These are phyloP conservation scores for Tulasnella sp. DNA, from an alignment of 768 basidiomycete genomes.

Conservation along the genomic window DNA sequence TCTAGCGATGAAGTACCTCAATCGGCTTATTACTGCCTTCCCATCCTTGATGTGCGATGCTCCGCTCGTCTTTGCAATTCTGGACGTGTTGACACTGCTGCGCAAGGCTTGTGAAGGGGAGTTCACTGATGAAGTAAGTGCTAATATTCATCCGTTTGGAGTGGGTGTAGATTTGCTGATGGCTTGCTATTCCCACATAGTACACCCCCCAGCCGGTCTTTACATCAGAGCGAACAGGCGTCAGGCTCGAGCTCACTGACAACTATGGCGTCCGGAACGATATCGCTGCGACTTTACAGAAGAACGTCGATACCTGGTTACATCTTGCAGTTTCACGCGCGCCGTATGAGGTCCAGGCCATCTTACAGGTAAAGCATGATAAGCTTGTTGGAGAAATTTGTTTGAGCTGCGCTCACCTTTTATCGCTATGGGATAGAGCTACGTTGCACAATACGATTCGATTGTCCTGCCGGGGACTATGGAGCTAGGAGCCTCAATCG, in stretches of 20 bases:
- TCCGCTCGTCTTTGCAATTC: slow-evolving; percentile 73
- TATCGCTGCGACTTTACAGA: slow-evolving; percentile 64
- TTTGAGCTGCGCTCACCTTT: slow-evolving; percentile 4
- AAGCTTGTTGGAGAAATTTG: slow-evolving; percentile 1
- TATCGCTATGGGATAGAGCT: slow-evolving; percentile 51
- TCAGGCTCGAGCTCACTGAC: slow-evolving; percentile 74
- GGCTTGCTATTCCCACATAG: slow-evolving; percentile 33
- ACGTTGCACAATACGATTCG: slow-evolving; percentile 66
- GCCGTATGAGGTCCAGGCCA: slow-evolving; percentile 85
- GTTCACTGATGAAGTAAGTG: slow-evolving; percentile 72
- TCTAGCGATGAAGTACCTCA: slow-evolving; percentile 71
- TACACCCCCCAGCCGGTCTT: slow-evolving; percentile 84
- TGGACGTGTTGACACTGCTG: slow-evolving; percentile 85
- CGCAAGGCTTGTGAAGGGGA: slow-evolving; percentile 85
- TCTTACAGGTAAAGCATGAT: slow-evolving; percentile 61
- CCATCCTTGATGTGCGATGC: slow-evolving; percentile 91
- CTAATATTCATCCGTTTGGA: slow-evolving; percentile 7
- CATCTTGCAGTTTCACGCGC: slow-evolving; percentile 76
- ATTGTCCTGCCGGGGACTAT: slow-evolving; percentile 59
- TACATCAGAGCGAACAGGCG: slow-evolving; percentile 60
- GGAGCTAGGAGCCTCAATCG: slow-evolving; percentile 86
- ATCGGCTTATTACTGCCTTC: slow-evolving; percentile 79
- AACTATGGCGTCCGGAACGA: slow-evolving; percentile 78
- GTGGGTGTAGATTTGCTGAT: neutral
- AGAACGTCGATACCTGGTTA: slow-evolving; percentile 74